Percentiles rank a stretch among this genome's conserved stretches.
Conservation (phyloP, 2,329 filamentous ascomycete species). For the Pseudocercospora vitis region DNA sequence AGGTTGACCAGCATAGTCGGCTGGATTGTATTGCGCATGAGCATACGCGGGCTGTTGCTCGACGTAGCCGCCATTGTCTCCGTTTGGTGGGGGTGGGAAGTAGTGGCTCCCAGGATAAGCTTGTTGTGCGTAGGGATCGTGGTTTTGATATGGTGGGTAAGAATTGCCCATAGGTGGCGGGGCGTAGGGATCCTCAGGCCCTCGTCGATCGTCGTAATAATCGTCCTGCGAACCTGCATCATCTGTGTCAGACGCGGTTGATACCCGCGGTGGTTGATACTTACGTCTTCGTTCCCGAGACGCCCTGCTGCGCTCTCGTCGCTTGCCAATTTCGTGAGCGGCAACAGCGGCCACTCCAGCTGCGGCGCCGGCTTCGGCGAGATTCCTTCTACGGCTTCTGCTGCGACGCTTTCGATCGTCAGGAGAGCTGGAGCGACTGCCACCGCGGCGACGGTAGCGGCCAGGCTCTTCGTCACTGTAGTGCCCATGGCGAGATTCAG, state of each 20-base stretch:
- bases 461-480: conserved; percentile 44
- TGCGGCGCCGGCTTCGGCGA: conserved; percentile 58
- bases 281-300: conserved; percentile 20
- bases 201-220: conserved; percentile 26
- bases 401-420: conserved; percentile 40
- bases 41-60: conserved; percentile 32
- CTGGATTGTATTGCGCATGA: conserved; percentile 45
- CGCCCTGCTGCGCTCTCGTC: conserved; percentile 55
- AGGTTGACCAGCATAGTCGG: conserved; percentile 43
- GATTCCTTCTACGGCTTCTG: conserved; percentile 49
- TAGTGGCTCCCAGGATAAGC: conserved; percentile 49
- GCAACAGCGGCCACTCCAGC: conserved; percentile 59
- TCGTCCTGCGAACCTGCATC: conserved; percentile 16
- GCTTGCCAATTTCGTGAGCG: conserved; percentile 58
- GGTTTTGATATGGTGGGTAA: conserved; percentile 31
- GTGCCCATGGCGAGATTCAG: conserved; percentile 48
- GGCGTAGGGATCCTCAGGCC: conserved; percentile 32
- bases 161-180: conserved; percentile 40
- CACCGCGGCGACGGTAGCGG: conserved; percentile 45
- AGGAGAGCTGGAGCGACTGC: conserved; percentile 43
- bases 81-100: conserved; percentile 50
- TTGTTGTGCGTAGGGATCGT: conserved; percentile 32
- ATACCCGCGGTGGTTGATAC: conserved; percentile 8
- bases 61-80: conserved; percentile 33
- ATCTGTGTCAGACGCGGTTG: conserved; percentile 6